Evolutionary conservation across 306 rosid genomes (phyloP).

Genomic region (Ochetophila trinervis): DNA sequence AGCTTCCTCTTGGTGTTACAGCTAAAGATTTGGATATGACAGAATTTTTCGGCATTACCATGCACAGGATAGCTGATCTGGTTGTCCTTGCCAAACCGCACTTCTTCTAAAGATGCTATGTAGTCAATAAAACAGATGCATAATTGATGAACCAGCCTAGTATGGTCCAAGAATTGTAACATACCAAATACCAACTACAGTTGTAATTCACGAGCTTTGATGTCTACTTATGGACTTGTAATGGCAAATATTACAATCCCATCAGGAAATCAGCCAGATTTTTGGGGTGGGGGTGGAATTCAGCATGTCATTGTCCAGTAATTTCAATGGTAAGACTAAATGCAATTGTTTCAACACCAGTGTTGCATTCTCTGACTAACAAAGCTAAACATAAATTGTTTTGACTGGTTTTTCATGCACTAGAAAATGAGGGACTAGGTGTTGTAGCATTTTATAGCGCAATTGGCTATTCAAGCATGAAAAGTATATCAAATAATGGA

Average conservation of each 20-base stretch:
- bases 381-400: background rate
- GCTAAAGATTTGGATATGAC: conserved; percentile 52
- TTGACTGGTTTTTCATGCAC: background rate
- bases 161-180: background rate
- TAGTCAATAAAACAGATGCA: conserved; percentile 7
- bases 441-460: background rate
- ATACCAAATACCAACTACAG: too few relatives aligned
- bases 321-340: background rate
- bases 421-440: background rate
- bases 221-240: too few relatives aligned
- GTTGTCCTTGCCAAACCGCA: conserved; percentile 45
- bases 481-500: conserved; percentile 5
- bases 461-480: conserved; percentile 54
- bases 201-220: too few relatives aligned
- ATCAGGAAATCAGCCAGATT: too few relatives aligned
- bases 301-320: background rate
- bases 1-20: conserved; percentile 50
- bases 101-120: conserved; percentile 20
- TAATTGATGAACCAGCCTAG: background rate
- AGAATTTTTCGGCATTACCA: conserved; percentile 63
- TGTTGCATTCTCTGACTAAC: too few relatives aligned
- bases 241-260: too few relatives aligned
- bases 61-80: conserved; percentile 51
- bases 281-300: too few relatives aligned
- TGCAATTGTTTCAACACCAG: background rate